Base-by-base conservation (phyloP, 257 asterid genomes). In the Nicotiana paniculata region DNA sequence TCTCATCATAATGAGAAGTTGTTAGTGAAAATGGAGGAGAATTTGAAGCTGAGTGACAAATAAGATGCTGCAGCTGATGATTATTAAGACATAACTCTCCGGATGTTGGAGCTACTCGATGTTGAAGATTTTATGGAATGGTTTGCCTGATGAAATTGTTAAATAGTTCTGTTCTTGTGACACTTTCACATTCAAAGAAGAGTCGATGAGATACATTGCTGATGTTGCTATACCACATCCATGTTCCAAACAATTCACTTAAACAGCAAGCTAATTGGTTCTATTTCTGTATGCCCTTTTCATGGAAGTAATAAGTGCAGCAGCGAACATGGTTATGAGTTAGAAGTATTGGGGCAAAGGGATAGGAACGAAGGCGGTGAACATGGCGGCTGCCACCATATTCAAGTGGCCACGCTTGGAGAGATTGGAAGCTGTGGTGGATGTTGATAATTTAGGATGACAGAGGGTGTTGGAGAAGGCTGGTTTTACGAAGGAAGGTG, bases 381-480 rank as follows among this genome's bases (percentile, higher is more conserved):
- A 77, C 78, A 82, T 89, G 91, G 97, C 87, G 83, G 93, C 89
- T 61, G 51, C 84, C 65, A 48, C 83, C 11, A 89, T 89, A 53
- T 95, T 93, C 57, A 93, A 92, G 80, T 92, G 93, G 97, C 89
- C 85, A 2, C 90, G 89, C 28, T 85, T 92, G 83, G 92, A 88
- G 83, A 89, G 97, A 84, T 85, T 92, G 82, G 93, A 95, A 89
- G 98, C 90, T 74, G 62, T 93, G 68, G 97, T 88, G 84, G 97
- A 81, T 66, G 86, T 86, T 61, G 93, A 91, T 43, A 91, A 94
- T 77, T 6, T 85, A 83, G 95, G 88, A 24, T 94, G 96, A 79
- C 97, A 93, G 76, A 85, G 91, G 87, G 97, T 94, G 80, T 3
- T 93, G 92, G 93, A 90, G 84, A 94, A 93, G 90, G 97, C 88